These are phyloP conservation scores for Mortierella sp. DNA, from an alignment of 371 early-diverging fungal species.

Conservation along the genomic window DNA sequence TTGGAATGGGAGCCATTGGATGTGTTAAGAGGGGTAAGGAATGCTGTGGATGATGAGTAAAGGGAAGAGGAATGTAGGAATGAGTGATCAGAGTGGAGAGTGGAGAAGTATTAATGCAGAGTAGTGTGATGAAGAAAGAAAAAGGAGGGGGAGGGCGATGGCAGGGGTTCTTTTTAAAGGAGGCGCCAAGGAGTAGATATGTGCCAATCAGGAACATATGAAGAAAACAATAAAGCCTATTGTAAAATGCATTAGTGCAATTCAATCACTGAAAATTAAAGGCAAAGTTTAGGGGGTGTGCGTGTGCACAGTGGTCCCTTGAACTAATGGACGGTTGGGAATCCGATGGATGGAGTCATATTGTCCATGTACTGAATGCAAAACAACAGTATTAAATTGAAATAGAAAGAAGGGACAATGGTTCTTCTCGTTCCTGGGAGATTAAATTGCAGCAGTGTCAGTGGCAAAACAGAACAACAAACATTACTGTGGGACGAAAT, in stretches of 20 bases:
- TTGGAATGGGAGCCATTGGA: constrained; percentile 49
- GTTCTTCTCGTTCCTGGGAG: not conserved
- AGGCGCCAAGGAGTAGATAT: not conserved
- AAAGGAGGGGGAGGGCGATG: not conserved
- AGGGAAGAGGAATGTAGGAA: not conserved
- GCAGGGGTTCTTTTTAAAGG: not conserved
- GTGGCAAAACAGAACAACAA: not conserved
- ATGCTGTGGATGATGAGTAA: not conserved
- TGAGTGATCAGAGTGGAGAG: not conserved
- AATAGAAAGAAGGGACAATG: too few species aligned
- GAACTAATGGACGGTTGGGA: not conserved
- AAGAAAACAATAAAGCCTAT: not conserved
- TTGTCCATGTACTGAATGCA: not conserved
- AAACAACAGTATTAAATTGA: not conserved
- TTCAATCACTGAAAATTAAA: not conserved
- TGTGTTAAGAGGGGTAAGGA: not conserved
- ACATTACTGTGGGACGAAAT: not conserved
- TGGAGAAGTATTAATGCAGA: not conserved
- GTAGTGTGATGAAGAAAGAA: not conserved
- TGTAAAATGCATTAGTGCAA: constrained; percentile 6
- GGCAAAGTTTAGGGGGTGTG: constrained; percentile 6
- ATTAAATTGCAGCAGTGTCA: not conserved
- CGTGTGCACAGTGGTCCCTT: not conserved
- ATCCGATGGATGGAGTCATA: not conserved
- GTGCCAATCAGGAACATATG: not conserved